A percentile compares a stretch with the other conserved stretches of the same genome.
phyloP scores from a whole-genome alignment of 768 basidiomycete species.

The Cystofilobasidium macerans region DNA sequence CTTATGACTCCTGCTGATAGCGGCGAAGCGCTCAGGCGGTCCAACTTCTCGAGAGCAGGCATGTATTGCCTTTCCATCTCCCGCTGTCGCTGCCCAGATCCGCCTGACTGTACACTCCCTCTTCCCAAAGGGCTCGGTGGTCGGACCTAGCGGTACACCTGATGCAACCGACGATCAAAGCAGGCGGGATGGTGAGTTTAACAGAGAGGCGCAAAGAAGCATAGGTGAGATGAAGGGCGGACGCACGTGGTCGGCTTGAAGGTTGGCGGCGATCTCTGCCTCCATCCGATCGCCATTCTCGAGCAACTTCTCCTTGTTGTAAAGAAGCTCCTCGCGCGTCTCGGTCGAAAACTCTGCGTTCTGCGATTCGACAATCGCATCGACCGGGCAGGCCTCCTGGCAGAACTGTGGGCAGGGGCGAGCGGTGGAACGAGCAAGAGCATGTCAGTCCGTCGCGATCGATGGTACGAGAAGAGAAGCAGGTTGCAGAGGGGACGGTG shows the following conservation, averaged over 20 bases:
- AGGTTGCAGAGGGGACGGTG: too few relatives aligned
- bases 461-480: neutral
- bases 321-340: slow-evolving; percentile 92
- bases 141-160: too few relatives aligned
- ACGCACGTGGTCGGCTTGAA: slow-evolving; percentile 41
- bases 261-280: slow-evolving; percentile 92
- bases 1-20: too few relatives aligned
- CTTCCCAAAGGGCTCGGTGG: too few relatives aligned
- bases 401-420: neutral
- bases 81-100: too few relatives aligned
- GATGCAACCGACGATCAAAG: too few relatives aligned
- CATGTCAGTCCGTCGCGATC: neutral
- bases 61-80: too few relatives aligned
- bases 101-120: too few relatives aligned
- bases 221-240: neutral
- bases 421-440: neutral
- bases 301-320: slow-evolving; percentile 98
- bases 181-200: too few relatives aligned
- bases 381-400: slow-evolving; percentile 95
- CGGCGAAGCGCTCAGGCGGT: too few relatives aligned
- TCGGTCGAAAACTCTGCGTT: slow-evolving; percentile 97
- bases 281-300: slow-evolving; percentile 93
- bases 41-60: too few relatives aligned
- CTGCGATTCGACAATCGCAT: slow-evolving; percentile 52
- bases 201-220: too few relatives aligned